These are phyloP conservation scores for Yamadazyma buinensis DNA, from an alignment of 1,139 yeast species.

Conservation along the genomic window DNA sequence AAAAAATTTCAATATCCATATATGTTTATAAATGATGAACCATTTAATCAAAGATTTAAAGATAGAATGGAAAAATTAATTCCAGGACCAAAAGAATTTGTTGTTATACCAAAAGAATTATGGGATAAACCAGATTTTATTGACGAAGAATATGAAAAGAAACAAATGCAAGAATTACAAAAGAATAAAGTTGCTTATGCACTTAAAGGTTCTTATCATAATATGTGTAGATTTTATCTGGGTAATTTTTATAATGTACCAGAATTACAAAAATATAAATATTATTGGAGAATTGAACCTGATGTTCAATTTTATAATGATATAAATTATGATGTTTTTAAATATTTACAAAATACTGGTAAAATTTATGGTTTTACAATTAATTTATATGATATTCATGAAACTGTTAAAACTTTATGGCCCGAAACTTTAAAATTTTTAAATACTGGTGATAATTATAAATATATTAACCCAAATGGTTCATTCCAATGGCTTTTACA, in stretches of 20 bases:
- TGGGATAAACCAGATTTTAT: slow-evolving; percentile 68
- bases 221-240: slow-evolving; percentile 66
- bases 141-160: slow-evolving; percentile 38
- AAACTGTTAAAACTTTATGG: slow-evolving; percentile 63
- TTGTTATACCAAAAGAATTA: slow-evolving; percentile 46
- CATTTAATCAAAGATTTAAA: slow-evolving; percentile 58
- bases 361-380: slow-evolving; percentile 71
- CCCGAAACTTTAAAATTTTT: slow-evolving; percentile 62
- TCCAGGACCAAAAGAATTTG: slow-evolving; percentile 55
- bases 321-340: slow-evolving; percentile 72
- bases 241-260: slow-evolving; percentile 63
- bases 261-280: slow-evolving; percentile 44
- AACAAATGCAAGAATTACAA: slow-evolving; percentile 36
- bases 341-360: slow-evolving; percentile 60
- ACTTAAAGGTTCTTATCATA: slow-evolving; percentile 59
- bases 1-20: slow-evolving; percentile 71
- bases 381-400: slow-evolving; percentile 64
- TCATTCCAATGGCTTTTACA: slow-evolving; percentile 75
- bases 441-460: slow-evolving; percentile 52
- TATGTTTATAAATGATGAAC: slow-evolving; percentile 71
- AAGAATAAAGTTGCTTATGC: slow-evolving; percentile 61
- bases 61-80: slow-evolving; percentile 35
- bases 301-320: slow-evolving; percentile 62
- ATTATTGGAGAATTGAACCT: slow-evolving; percentile 86
- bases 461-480: slow-evolving; percentile 55